Base-by-base conservation (phyloP, 2,329 filamentous ascomycete species). In the Chaetothyriales sp. region DNA sequence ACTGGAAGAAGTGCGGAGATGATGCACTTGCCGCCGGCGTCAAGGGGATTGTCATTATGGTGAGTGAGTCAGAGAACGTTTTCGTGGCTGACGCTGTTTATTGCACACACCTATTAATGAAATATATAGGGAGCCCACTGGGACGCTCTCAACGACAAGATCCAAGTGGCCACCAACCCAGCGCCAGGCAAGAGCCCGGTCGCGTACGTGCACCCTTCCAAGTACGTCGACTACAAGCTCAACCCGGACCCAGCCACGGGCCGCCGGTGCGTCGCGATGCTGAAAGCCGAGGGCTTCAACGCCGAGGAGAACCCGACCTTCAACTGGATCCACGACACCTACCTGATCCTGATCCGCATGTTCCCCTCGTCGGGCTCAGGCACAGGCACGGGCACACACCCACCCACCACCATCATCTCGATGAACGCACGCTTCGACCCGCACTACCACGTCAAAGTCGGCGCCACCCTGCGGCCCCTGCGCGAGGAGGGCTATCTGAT, bases 321-420 rank as follows among this genome's bases (percentile, higher is more conserved):
- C 56, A 77, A 84, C 60, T 84, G 80, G 81, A 84, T 84, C 61
- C 80, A 85, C 67, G 81, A 85, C 63, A 82, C 78, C 0, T 84
- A 79, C 60, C 72, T 84, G 2, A 75, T 84, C 51, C 68, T 84
- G 7, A 81, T 84, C 61, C 72, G 79, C 49, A 84, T 85, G 80
- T 84, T 84, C 56, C 81, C 80, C 0, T 18, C n/a, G n/a, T n/a
- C 61, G 1, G 69, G 68, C n/a, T 82, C n/a, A n/a, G n/a, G n/a
- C n/a, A n/a, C n/a, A n/a, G n/a, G n/a, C n/a, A n/a, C n/a, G 22
- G 22, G 22, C 3, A 25, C 22, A 6, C 22, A 78, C 58, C 81
- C 81, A 1, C 81, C 81, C 0, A 82, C 80, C 0, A 81, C 78
- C 2, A 69, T 83, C 49, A 64, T 78, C 50, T 73, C 68, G 43